Evolutionary conservation across 768 basidiomycete genomes (phyloP), one percentile per base, ranked within the genome.

Genomic region (Ramaria rubella): DNA sequence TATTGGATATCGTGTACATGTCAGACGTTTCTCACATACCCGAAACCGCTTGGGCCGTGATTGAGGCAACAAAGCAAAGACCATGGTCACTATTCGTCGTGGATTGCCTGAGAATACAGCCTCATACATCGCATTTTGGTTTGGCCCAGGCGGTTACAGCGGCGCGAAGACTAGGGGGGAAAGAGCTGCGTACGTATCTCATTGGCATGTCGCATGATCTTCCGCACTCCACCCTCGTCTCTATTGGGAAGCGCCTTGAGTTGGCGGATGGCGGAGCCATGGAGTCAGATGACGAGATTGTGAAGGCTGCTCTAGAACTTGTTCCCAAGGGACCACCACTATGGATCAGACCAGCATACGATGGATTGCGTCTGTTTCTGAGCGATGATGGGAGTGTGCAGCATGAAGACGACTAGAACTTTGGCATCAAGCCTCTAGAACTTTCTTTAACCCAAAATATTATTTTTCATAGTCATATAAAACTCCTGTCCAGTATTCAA

Each of bases 21-120:
- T 86, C 87, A 26, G 94, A 96, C 67, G 87, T 86, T 40, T 90
- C 87, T 8, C 71, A 79, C 62, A 87, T 95, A 54, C 91, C 93
- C 1, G 81, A 86, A 7, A 76, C 80, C 33, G 79, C 82, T 38
- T 90, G 87, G 87, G 63, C 68, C 19, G 62, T 82, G 50, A 69
- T 85, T 51, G 60, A 67, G 31, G 59, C 60, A 48, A 61, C 57
- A 49, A 63, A 60, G 27, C 57, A 61, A 42, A 57, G 54, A 34
- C 69, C 67, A 11, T 66, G 81, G 33, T 74, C 83, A 1, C 76
- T 89, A 24, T 75, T 87, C 58, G 79, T 93, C 49, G 74, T 93
- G 36, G 92, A 95, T 68, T 89, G 88, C 61, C 73, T 95, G 31
- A 77, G 81, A 51, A 75, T 90, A 2, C 64, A 68, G 6, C 66